Conservation (phyloP, 441 rosid species). For the Corymbia calophylla region DNA sequence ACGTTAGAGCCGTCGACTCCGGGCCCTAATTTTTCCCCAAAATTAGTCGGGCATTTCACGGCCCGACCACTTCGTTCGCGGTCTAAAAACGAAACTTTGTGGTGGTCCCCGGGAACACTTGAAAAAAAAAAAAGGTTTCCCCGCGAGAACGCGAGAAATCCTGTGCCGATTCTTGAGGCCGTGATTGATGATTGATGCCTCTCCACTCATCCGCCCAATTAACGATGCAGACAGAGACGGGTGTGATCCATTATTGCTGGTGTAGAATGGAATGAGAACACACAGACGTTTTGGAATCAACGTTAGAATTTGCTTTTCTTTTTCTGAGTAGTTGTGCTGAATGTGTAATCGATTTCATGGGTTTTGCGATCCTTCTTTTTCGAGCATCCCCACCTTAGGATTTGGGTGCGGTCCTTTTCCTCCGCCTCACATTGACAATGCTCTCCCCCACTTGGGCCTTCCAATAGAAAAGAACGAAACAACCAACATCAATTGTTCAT, state of each 20-base stretch:
- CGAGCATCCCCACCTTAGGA: not conserved
- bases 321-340: too few relatives aligned
- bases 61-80: not conserved
- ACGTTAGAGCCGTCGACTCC: not conserved
- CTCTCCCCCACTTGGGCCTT: not conserved
- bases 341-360: not conserved
- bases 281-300: not conserved
- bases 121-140: not conserved
- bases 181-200: not conserved
- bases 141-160: not conserved
- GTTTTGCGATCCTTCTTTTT: not conserved
- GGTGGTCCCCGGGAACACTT: not conserved
- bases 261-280: not conserved
- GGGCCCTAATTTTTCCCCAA: too few relatives aligned
- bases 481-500: not conserved
- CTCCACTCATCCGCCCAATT: not conserved
- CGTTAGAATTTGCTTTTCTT: not conserved
- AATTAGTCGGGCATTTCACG: not conserved
- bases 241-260: not conserved
- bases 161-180: not conserved
- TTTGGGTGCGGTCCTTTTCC: not conserved
- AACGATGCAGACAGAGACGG: not conserved
- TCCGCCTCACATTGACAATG: not conserved
- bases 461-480: not conserved
- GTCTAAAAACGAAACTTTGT: not conserved